Percentiles rank a stretch among this genome's conserved stretches.
Conservation (phyloP, 805 yeast species). For the Brettanomyces custersianus region DNA sequence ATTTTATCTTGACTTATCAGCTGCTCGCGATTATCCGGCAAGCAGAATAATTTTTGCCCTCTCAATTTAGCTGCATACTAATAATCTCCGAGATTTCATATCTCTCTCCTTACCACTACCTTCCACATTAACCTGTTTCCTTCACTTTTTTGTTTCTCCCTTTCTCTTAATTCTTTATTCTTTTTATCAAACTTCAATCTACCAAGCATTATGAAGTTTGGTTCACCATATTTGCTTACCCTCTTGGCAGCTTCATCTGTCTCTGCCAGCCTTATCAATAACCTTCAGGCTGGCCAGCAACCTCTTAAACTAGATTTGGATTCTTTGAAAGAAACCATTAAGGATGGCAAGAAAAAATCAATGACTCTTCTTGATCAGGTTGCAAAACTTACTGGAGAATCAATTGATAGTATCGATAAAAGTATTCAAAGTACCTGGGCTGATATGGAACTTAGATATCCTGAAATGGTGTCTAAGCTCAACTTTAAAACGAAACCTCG, state of each 20-base stretch:
- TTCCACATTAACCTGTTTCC: no score
- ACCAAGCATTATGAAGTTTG: not conserved
- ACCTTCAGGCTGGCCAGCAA: not conserved
- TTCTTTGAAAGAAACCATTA: conserved; percentile 1
- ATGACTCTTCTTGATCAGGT: conserved; percentile 31
- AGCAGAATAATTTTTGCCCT: no score
- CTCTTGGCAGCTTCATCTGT: not conserved
- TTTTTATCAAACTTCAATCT: not conserved
- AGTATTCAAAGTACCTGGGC: conserved; percentile 49
- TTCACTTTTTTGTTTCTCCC: no score
- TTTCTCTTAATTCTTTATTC: not conserved
- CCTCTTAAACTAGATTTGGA: not conserved
- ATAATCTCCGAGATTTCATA: no score
- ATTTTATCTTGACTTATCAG: no score
- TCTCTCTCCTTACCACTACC: no score
- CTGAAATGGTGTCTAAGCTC: conserved; percentile 43
- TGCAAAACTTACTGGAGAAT: conserved; percentile 41
- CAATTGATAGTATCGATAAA: conserved; percentile 37
- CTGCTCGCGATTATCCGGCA: no score
- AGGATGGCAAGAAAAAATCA: conserved; percentile 6
- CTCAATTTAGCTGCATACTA: no score
- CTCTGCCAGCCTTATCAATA: not conserved
- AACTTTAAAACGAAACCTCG: conserved; percentile 43
- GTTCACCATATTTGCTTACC: not conserved
- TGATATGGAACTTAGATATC: conserved; percentile 54